Conservation (phyloP, 352 stramenopile species). For the Phytophthora pseudosyringae region DNA sequence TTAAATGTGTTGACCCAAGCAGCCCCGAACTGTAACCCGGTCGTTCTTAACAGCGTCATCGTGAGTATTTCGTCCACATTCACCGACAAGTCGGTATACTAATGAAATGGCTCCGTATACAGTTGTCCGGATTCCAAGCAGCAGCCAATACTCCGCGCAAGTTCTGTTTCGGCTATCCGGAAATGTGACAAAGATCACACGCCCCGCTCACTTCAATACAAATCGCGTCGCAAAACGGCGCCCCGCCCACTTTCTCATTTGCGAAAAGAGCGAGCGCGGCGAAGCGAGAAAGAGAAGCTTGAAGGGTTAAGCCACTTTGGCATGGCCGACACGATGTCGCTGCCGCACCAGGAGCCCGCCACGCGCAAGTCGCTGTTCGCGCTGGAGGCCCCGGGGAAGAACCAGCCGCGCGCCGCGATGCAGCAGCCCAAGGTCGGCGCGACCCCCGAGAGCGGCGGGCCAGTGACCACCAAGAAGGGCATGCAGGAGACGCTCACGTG, state of each 20-base stretch:
- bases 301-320: background rate
- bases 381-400: conserved; percentile 15
- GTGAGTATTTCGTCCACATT: background rate
- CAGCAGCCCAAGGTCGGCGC: background rate
- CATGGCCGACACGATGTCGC: conserved; percentile 32
- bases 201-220: conserved; percentile 20
- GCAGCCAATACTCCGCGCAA: background rate
- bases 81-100: background rate
- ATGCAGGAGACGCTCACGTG: conserved; percentile 73
- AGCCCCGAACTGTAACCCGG: too few relatives aligned
- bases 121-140: conserved; percentile 9
- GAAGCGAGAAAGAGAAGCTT: background rate
- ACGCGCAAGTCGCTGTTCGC: conserved; percentile 51
- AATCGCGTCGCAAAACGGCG: background rate
- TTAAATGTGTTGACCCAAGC: too few relatives aligned
- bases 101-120: background rate
- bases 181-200: conserved; percentile 39
- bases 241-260: conserved; percentile 24
- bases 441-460: background rate
- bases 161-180: conserved; percentile 5
- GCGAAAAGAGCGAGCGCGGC: conserved; percentile 25
- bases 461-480: conserved; percentile 35
- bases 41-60: background rate
- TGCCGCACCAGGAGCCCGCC: conserved; percentile 25
- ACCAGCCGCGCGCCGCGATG: background rate